Evolutionary conservation across 129 eudicot genomes (phyloP).

Genomic region (Pulicaria dysenterica): DNA sequence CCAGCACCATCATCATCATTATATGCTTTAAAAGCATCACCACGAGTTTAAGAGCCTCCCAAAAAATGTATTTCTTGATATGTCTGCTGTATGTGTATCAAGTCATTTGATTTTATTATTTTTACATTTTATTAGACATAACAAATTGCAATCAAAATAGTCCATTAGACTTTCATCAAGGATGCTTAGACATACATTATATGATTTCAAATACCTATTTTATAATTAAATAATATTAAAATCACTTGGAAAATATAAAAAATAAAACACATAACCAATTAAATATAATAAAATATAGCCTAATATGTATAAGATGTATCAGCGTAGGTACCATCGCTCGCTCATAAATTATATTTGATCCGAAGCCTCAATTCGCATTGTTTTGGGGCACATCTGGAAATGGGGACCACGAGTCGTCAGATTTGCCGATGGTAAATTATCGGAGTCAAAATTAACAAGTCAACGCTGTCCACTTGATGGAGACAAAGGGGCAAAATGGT

Average conservation of each 20-base stretch:
- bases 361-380: too few species aligned
- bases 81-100: slow-evolving; percentile 13
- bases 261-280: too few species aligned
- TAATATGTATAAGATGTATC: too few species aligned
- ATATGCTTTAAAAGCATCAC: neutral
- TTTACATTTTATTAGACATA: slow-evolving; percentile 8
- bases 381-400: too few species aligned
- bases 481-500: slow-evolving; percentile 33
- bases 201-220: too few species aligned
- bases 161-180: neutral
- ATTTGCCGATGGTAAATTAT: neutral
- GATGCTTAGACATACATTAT: too few species aligned
- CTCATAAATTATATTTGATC: too few species aligned
- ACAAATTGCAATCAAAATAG: neutral
- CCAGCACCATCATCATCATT: slow-evolving; percentile 7
- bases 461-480: slow-evolving; percentile 29
- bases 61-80: slow-evolving; percentile 6
- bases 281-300: too few species aligned
- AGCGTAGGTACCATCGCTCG: too few species aligned
- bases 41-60: slow-evolving; percentile 6
- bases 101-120: slow-evolving; percentile 1
- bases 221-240: too few species aligned
- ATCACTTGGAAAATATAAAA: too few species aligned
- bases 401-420: neutral
- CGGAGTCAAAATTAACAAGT: neutral